Conservation (phyloP, 2,329 filamentous ascomycete species). For the Atkinsonella texensis region DNA sequence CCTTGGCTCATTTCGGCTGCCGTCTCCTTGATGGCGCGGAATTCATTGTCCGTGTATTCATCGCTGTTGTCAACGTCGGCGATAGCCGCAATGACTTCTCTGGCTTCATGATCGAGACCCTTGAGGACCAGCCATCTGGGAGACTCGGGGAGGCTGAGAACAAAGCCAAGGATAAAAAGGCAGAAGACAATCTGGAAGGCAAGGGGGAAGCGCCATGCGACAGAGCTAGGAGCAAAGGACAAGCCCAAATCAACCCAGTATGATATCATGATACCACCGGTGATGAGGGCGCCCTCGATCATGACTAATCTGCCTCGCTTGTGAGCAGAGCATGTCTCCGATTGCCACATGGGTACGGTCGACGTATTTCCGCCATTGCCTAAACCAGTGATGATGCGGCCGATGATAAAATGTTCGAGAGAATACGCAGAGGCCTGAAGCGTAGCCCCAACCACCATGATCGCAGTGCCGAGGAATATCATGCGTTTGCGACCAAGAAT, state of each 20-base stretch:
- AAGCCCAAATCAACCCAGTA: constrained; percentile 51
- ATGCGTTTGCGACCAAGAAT: constrained; percentile 46
- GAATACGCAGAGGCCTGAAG: constrained; percentile 46
- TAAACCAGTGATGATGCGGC: constrained; percentile 46
- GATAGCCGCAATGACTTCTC: constrained; percentile 36
- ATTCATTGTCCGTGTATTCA: constrained; percentile 46
- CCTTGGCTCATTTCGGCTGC: constrained; percentile 57
- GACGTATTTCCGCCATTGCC: constrained; percentile 47
- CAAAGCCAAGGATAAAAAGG: constrained; percentile 40
- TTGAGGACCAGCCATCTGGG: constrained; percentile 36
- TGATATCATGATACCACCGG: constrained; percentile 42
- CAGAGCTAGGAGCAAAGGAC: constrained; percentile 31
- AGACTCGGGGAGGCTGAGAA: constrained; percentile 42
- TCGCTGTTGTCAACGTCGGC: constrained; percentile 41
- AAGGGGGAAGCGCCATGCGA: constrained; percentile 47
- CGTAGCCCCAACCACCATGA: constrained; percentile 45
- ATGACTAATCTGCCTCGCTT: constrained; percentile 49
- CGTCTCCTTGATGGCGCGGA: constrained; percentile 49
- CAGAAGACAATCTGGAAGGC: constrained; percentile 44
- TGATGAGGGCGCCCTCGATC: constrained; percentile 47
- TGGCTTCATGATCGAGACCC: constrained; percentile 34
- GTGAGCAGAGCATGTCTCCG: constrained; percentile 44
- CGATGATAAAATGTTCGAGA: constrained; percentile 43
- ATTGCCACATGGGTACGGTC: constrained; percentile 48
- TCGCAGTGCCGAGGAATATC: constrained; percentile 45